Base-by-base conservation (phyloP, 495 filamentous ascomycete species). In the Xylaria palmicola region DNA sequence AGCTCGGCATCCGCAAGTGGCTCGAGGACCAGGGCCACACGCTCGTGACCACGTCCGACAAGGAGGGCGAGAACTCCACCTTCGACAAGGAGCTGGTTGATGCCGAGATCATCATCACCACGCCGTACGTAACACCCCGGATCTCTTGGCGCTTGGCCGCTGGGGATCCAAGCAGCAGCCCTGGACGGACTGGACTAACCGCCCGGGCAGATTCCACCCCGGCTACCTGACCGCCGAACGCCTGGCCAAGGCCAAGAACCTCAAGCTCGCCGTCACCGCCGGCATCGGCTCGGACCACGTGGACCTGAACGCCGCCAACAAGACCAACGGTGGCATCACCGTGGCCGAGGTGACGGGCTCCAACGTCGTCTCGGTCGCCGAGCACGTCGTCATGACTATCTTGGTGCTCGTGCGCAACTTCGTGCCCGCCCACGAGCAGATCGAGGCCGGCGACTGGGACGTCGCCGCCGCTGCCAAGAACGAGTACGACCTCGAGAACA, bases 301-400 rank as follows among this genome's bases (percentile, higher is more conserved):
- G 71, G 94, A 98, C 80, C 86, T 98, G 40, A 86, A 97, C 74
- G 93, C 90, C 49, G 94, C 94, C 71, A 98, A 98, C 88, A 90
- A 88, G 80, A 97, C 93, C 76, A 98, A 98, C 75, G 94, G 94
- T 69, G 94, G 94, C 74, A 81, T 98, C 77, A 98, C 92, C 62
- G 94, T 98, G 49, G 92, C 92, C 57, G 94, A 98, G 72, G 94
- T 97, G 65, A 98, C 94, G 13, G 94, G 94, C 69, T 91, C 86
- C 75, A 94, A 94, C 72, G 90, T 94, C 60, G 90, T 92, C 68
- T 94, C 90, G 53, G 90, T 94, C 48, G 90, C 90, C 58, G 90
- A 94, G 81, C 90, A 98, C 80, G 94, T 98, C 62, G 78, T 98
- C 78, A 98, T 98, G 94, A 98, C 94, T 69, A 97, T 98, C 80